These are phyloP conservation scores for Pythium monospermum DNA, from an alignment of 352 stramenopile species.

Conservation along the genomic window DNA sequence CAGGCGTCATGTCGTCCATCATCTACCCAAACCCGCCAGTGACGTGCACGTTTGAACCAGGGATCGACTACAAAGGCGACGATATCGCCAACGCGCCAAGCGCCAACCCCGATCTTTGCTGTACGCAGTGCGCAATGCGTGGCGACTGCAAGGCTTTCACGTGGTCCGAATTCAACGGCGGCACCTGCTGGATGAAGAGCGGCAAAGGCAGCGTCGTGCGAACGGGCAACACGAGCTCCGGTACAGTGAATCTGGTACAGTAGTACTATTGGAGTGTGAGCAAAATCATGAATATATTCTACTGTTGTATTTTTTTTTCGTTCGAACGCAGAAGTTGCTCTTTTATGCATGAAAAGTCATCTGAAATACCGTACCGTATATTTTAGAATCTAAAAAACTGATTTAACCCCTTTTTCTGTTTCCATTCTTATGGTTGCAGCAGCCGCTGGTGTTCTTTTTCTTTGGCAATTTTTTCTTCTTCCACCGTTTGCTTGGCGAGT, in stretches of 20 bases:
- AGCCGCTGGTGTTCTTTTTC: slow-evolving; percentile 72
- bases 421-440: slow-evolving; percentile 71
- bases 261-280: no score
- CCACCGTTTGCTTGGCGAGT: slow-evolving; percentile 65
- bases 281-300: no score
- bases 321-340: no score
- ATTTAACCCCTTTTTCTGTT: no score
- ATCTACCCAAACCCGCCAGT: slow-evolving; percentile 7
- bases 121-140: slow-evolving; percentile 26
- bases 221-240: slow-evolving; percentile 15
- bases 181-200: slow-evolving; percentile 26
- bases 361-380: no score
- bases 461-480: slow-evolving; percentile 73
- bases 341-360: no score
- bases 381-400: no score
- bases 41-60: slow-evolving; percentile 9
- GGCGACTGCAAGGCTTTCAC: slow-evolving; percentile 44
- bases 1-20: slow-evolving; percentile 8
- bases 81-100: slow-evolving; percentile 18
- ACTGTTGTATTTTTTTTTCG: no score
- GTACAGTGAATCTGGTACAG: no score
- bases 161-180: slow-evolving; percentile 45
- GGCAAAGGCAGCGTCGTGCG: not conserved
- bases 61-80: slow-evolving; percentile 24
- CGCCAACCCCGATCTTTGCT: slow-evolving; percentile 20